These are phyloP conservation scores for Daldinia vernicosa DNA, from an alignment of 495 filamentous ascomycete species.

Conservation along the genomic window DNA sequence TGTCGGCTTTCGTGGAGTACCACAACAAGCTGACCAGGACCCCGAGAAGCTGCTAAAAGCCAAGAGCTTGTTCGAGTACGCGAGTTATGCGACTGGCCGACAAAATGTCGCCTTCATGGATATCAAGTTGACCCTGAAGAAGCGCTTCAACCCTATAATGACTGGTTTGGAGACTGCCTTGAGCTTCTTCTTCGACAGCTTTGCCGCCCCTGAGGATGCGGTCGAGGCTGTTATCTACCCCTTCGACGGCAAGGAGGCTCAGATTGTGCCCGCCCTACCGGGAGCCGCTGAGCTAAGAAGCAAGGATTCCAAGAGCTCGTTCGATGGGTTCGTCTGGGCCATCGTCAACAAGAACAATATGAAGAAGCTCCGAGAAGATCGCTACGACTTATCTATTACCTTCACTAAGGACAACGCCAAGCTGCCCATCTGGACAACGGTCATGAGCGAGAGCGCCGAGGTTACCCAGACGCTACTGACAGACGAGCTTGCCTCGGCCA, in stretches of 20 bases:
- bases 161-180: conserved; percentile 72
- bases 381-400: conserved; percentile 94
- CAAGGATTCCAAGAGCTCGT: conserved; percentile 74
- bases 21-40: conserved; percentile 47
- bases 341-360: conserved; percentile 95
- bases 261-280: conserved; percentile 68
- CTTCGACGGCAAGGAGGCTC: conserved; percentile 91
- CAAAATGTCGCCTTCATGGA: conserved; percentile 94
- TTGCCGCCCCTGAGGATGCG: conserved; percentile 70
- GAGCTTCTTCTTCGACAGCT: conserved; percentile 81
- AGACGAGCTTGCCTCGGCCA: conserved; percentile 80
- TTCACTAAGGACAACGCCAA: conserved; percentile 89
- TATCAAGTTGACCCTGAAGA: conserved; percentile 79
- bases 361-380: conserved; percentile 87
- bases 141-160: conserved; percentile 88
- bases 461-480: conserved; percentile 89
- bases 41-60: conserved; percentile 78
- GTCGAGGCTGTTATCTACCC: conserved; percentile 79
- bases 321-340: conserved; percentile 93
- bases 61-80: conserved; percentile 82
- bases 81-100: conserved; percentile 90
- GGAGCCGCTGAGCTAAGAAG: conserved; percentile 62
- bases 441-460: conserved; percentile 97
- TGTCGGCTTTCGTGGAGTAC: conserved; percentile 76
- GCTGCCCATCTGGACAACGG: conserved; percentile 89